Evolutionary conservation across 164 flowering plant genomes (phyloP), one percentile per base, ranked within the genome.

Genomic region (Vitis vinifera): DNA sequence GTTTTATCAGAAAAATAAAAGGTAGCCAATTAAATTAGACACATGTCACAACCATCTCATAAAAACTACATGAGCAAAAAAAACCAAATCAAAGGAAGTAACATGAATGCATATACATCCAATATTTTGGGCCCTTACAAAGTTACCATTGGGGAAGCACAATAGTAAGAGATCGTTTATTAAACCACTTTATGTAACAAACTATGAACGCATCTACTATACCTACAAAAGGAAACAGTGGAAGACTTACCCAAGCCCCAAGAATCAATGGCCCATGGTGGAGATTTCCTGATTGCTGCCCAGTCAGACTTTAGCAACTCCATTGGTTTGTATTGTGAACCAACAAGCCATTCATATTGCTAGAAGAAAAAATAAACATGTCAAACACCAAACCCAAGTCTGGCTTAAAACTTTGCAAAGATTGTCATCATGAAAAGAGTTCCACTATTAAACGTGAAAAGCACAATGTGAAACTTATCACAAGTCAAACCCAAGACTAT

Each of bases 301-400:
- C 98, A 93, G 65, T 95, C 99, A 78, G 97, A 91, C 71, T 90
- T 95, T 5, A 65, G 59, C 79, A 93, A 70, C 82, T 95, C 99
- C 85, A 83, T 80, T 51, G 98, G 83, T 80, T 95, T 95, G 89
- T 92, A 95, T 66, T 92, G 99, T 59, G 91, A 6, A 75, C 91
- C 94, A 79, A 95, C 78, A 73, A 95, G 88, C 97, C 98, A 95
- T 66, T 90, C 97, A 80, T 82, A 92, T 90, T 89, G 98, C 99
- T 95, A 91, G 72, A 69, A 30, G 37, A 71, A 72, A 69, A 12
- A 2, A 67, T 10, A 9, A 68, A 66, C 44, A 23, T 19, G 50
- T 68, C 57, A 71, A 73, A 68, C 62, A 79, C 48, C 62, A 69
- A 49, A 60, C 49, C 23, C 4, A 6, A 37, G 0, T 37, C 44